Conservation (phyloP, 1,284 basidiomycete genomes). For the Boletus semigastroideus region DNA sequence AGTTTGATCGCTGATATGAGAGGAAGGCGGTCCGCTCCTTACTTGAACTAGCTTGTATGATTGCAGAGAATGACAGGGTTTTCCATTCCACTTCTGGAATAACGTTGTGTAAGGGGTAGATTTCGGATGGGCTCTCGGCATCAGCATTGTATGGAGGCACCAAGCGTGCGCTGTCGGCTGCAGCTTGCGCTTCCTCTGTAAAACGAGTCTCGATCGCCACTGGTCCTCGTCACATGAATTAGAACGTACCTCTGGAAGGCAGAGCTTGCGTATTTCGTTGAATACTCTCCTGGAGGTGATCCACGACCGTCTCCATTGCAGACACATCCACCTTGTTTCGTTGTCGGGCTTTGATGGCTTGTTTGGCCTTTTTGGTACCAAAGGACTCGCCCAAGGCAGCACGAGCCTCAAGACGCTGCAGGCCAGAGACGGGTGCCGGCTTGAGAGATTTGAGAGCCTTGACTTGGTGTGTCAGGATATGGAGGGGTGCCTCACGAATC, state of each 20-base stretch:
- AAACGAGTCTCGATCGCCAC: neutral
- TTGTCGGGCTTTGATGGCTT: conserved; percentile 79
- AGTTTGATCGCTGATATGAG: conserved; percentile 59
- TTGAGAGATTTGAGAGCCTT: conserved; percentile 78
- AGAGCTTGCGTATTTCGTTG: conserved; percentile 66
- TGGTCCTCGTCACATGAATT: neutral
- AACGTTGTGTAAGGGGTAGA: conserved; percentile 76
- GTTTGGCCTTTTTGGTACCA: conserved; percentile 90
- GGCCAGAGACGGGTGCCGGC: conserved; percentile 46
- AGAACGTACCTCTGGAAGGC: conserved; percentile 59
- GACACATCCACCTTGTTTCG: conserved; percentile 84
- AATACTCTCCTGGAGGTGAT: conserved; percentile 79
- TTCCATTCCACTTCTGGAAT: conserved; percentile 79
- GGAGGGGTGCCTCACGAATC: conserved; percentile 69
- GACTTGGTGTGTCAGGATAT: conserved; percentile 75
- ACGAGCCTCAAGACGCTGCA: conserved; percentile 62
- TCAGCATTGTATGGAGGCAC: conserved; percentile 72
- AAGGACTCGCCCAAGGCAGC: conserved; percentile 88
- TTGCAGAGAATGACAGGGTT: conserved; percentile 51
- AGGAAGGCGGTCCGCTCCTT: conserved; percentile 56
- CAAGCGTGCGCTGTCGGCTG: conserved; percentile 61
- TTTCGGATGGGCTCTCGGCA: conserved; percentile 66
- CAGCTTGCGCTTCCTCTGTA: conserved; percentile 63
- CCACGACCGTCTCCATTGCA: conserved; percentile 80
- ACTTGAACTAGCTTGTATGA: conserved; percentile 51